Evolutionary conservation across 805 yeast genomes (phyloP).

Genomic region (Saccharomyces eubayanus): DNA sequence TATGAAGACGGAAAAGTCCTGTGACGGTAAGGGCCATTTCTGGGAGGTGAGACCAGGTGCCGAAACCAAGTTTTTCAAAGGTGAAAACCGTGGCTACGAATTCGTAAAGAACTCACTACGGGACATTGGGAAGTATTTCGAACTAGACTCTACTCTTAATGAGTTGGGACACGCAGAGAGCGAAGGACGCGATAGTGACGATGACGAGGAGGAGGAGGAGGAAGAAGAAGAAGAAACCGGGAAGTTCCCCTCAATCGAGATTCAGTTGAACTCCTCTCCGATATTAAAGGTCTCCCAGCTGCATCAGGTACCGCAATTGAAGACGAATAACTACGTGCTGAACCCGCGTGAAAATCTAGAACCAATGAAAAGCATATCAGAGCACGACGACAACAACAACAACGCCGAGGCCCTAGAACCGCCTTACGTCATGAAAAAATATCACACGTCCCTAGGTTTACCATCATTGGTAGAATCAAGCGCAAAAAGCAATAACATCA

Average conservation of each 20-base stretch:
- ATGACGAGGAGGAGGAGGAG: background rate
- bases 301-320: background rate
- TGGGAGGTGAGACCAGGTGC: conserved; percentile 85
- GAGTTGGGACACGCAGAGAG: conserved; percentile 50
- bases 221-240: background rate
- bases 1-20: conserved; percentile 78
- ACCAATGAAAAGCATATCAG: background rate
- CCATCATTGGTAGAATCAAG: conserved; percentile 3
- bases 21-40: conserved; percentile 79
- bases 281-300: background rate
- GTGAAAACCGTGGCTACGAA: conserved; percentile 21
- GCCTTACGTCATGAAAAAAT: conserved; percentile 9
- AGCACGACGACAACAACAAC: background rate
- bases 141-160: conserved; percentile 84
- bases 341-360: background rate
- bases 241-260: background rate
- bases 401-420: conserved; percentile 5
- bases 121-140: conserved; percentile 60
- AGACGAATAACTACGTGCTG: background rate
- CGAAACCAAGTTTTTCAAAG: conserved; percentile 71
- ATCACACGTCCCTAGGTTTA: conserved; percentile 6
- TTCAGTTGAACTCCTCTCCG: background rate
- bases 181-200: background rate
- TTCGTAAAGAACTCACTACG: conserved; percentile 1
- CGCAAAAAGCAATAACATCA: background rate